Conservation (phyloP, 2,329 filamentous ascomycete genomes). For the Venturia carpophila region DNA sequence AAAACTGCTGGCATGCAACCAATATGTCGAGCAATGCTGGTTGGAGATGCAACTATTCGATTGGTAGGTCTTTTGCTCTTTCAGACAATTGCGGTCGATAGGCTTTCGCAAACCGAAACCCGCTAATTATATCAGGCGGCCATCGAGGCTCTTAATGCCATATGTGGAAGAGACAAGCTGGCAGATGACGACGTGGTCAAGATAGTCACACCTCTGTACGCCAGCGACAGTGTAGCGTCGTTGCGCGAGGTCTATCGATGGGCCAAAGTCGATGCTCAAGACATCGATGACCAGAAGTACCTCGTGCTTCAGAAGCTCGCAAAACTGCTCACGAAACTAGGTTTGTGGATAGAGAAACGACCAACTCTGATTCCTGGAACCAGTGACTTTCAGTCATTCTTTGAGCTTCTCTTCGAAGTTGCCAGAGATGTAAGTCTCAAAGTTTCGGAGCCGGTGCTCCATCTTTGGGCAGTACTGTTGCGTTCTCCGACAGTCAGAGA, state of each 20-base stretch:
- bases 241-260: conserved; percentile 70
- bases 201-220: conserved; percentile 73
- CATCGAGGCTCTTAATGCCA: conserved; percentile 72
- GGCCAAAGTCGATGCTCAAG: conserved; percentile 69
- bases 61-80: conserved; percentile 2
- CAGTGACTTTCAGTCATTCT: conserved; percentile 64
- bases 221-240: conserved; percentile 60
- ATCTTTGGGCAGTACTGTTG: conserved; percentile 81
- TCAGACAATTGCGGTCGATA: background rate
- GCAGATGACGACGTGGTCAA: conserved; percentile 69
- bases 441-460: conserved; percentile 85
- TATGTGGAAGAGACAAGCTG: conserved; percentile 69
- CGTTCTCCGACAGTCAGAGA: conserved; percentile 61
- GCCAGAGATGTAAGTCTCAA: conserved; percentile 80
- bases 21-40: conserved; percentile 30
- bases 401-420: conserved; percentile 71
- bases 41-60: conserved; percentile 24
- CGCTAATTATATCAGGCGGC: conserved; percentile 36
- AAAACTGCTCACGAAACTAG: conserved; percentile 82
- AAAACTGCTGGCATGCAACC: conserved; percentile 25
- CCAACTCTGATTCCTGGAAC: conserved; percentile 57
- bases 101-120: background rate
- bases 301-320: conserved; percentile 88
- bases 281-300: conserved; percentile 88
- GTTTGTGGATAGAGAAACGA: conserved; percentile 74